These are phyloP conservation scores for Cryphonectria japonica DNA, from an alignment of 2,329 filamentous ascomycete genomes.

Conservation along the genomic window DNA sequence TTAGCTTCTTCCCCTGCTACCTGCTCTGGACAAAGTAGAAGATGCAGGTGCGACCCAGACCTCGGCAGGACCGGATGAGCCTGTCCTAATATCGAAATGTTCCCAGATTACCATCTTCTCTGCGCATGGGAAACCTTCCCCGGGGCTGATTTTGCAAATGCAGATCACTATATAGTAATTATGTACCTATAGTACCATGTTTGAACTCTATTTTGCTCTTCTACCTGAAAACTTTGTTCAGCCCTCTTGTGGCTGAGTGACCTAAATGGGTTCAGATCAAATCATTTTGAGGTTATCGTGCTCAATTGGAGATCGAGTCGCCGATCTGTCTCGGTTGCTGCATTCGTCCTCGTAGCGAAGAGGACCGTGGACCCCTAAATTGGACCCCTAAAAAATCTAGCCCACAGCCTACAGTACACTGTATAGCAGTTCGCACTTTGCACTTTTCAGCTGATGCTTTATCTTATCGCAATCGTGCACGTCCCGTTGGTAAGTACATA, in stretches of 20 bases:
- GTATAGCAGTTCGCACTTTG: background rate
- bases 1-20: background rate
- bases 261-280: background rate
- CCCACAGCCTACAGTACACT: background rate
- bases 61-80: background rate
- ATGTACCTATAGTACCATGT: background rate
- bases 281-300: background rate
- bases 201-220: no score
- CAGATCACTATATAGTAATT: background rate
- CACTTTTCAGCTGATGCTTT: background rate
- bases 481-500: background rate
- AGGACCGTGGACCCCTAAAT: background rate
- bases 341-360: background rate
- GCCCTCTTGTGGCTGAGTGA: no score
- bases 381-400: background rate
- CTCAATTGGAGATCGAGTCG: background rate
- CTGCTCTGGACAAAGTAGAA: background rate
- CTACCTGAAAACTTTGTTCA: no score
- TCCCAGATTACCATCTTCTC: background rate
- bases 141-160: background rate
- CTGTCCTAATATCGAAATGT: background rate
- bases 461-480: slow-evolving; percentile 3
- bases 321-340: background rate
- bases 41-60: background rate
- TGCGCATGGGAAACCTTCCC: background rate